Evolutionary conservation across 2,329 filamentous ascomycete species (phyloP).

Genomic region (Paraphoma sp.): DNA sequence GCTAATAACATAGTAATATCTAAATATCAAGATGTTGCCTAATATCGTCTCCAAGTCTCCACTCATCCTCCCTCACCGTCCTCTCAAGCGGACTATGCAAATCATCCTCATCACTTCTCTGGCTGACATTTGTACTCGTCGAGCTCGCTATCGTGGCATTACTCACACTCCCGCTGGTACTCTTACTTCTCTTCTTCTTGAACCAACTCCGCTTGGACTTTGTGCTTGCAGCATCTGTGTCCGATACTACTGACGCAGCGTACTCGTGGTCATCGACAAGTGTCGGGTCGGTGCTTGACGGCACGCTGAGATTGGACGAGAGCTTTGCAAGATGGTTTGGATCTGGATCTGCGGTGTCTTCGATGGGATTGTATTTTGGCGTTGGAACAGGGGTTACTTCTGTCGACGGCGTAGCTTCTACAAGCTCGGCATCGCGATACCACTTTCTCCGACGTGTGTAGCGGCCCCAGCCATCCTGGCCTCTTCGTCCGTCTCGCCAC

Average conservation of each 20-base stretch:
- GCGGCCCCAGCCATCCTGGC: conserved; percentile 88
- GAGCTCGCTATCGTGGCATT: conserved; percentile 37
- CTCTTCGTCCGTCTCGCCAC: conserved; percentile 89
- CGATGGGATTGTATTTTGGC: conserved; percentile 41
- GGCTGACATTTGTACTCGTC: conserved; percentile 33
- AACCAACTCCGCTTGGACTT: conserved; percentile 47
- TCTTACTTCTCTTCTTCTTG: conserved; percentile 38
- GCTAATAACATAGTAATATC: neutral
- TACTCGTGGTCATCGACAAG: conserved; percentile 35
- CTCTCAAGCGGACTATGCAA: conserved; percentile 58
- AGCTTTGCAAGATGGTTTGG: conserved; percentile 28
- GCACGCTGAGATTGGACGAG: conserved; percentile 32
- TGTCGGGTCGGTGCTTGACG: conserved; percentile 31
- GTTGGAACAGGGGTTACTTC: conserved; percentile 55
- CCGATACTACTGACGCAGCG: conserved; percentile 30
- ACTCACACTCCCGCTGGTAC: conserved; percentile 38
- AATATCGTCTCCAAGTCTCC: conserved; percentile 84
- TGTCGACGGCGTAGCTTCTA: conserved; percentile 67
- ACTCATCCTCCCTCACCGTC: conserved; percentile 63
- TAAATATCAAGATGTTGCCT: conserved; percentile 78
- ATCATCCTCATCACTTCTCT: conserved; percentile 55
- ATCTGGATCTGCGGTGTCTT: conserved; percentile 31
- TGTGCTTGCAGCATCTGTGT: conserved; percentile 41
- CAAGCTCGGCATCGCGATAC: conserved; percentile 94
- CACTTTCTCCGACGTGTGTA: conserved; percentile 95